Evolutionary conservation across 164 flowering plant genomes (phyloP), one percentile per base, ranked within the genome.

Genomic region (Saururus chinensis): DNA sequence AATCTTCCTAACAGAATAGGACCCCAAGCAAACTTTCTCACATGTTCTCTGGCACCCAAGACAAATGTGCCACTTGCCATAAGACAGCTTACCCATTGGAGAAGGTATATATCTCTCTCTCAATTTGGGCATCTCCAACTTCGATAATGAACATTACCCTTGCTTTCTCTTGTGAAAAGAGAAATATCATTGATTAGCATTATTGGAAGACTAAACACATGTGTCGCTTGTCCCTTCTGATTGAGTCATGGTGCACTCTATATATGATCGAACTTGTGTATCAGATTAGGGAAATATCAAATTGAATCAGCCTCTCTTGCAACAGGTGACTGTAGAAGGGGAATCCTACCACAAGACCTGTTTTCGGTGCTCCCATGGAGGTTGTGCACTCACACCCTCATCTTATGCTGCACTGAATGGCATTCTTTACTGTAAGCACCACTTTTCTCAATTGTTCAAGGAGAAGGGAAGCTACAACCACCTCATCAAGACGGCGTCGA

Each of bases 31-130:
- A 74, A 51, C 77, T 80, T 61, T 80, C 79, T 17, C 64, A 72
- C 53, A 40, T 80, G 70, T 83, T 83, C 71, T 80, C 80, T 52
- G 88, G 88, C 56, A 83, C 88, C 40, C 84, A 79, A 70, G 88
- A 83, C 63, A 83, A 81, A 67, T 81, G 88, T 67, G 68, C 82
- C 4, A 64, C 79, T 42, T 83, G 88, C 62, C 64, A 76, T 17
- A 83, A 83, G 53, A 83, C 88, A 19, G 88, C 75, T 12, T 83
- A 83, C 66, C 88, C 88, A 20, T 64, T 83, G 14, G 88, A 83
- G 68, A 81, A 83, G 85, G 88, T 81, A 57, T 23, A 53, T 20
- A 30, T 3, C 35, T 55, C 16, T 55, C 23, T 23, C 30, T 55
- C 17, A 10, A 20, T 5, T 4, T 7, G 19, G 14, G 11, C 35